Evolutionary conservation across 2,329 filamentous ascomycete species (phyloP), one percentile per base, ranked within the genome.

Genomic region (Boeremia exigua): DNA sequence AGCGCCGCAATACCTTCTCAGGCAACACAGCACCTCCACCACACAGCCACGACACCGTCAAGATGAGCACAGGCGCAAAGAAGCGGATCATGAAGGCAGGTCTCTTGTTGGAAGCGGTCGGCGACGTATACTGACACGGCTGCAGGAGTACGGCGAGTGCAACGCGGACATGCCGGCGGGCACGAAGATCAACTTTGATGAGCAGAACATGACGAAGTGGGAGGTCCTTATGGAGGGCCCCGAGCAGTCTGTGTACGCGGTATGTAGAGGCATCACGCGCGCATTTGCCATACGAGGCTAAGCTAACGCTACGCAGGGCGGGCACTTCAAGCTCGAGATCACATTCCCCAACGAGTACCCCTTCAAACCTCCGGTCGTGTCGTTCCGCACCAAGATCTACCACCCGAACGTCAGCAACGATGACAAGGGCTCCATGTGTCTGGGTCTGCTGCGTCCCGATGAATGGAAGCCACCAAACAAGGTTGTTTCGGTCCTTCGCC

Each of bases 371-470:
- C 92, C 92, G 14, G 80, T 84, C 57, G 83, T 96, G 66, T 86
- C 84, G 71, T 96, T 96, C 83, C 80, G 82, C 63, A 96, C 92
- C 47, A 94, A 93, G 78, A 90, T 96, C 81, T 97, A 96, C 84
- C 93, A 97, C 80, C 92, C 93, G 39, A 97, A 97, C 79, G 86
- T 97, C 56, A 92, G 89, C 71, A 95, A 96, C 82, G 92, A 96
- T 76, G 84, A 85, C 71, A 85, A 87, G 64, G 93, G 93, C 59
- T 88, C 84, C 78, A 91, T 97, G 86, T 97, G 93, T 78, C 82
- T 97, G 39, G 87, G 86, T 57, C 85, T 93, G 76, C 86, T 97
- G 66, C 91, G 93, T 73, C 77, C 88, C 28, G 92, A 96, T 69
- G 88, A 91, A 77, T 97, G 93, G 93, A 97, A 96, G 82, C 93